Conservation (phyloP, 2,329 filamentous ascomycete species). For the Bipolaris cookei region DNA sequence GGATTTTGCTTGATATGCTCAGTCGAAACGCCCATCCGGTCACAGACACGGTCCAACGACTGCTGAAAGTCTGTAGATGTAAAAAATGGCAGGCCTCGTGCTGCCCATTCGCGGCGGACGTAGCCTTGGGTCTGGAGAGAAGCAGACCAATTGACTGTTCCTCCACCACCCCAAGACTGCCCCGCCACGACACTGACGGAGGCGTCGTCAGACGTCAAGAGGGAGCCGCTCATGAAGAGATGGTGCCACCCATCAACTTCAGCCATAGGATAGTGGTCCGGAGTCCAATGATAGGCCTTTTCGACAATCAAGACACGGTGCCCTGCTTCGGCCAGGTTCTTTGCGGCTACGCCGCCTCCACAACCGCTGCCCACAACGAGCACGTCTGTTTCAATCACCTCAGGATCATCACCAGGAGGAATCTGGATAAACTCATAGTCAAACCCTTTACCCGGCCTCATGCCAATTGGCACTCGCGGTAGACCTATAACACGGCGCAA, state of each 20-base stretch:
- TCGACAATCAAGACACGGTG: constrained; percentile 80
- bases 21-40: constrained; percentile 75
- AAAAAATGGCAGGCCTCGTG: constrained; percentile 73
- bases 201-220: constrained; percentile 58
- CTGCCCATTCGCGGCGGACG: constrained; percentile 82
- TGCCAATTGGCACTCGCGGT: constrained; percentile 62
- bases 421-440: constrained; percentile 69
- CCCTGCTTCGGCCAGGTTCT: constrained; percentile 78
- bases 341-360: constrained; percentile 81
- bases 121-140: constrained; percentile 72
- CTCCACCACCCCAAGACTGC: constrained; percentile 81
- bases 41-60: constrained; percentile 79
- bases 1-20: constrained; percentile 74
- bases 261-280: constrained; percentile 75
- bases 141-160: constrained; percentile 84
- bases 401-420: constrained; percentile 59
- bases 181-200: constrained; percentile 69
- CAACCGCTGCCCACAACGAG: constrained; percentile 88
- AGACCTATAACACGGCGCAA: constrained; percentile 65
- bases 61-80: constrained; percentile 74
- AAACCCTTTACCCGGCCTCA: constrained; percentile 59
- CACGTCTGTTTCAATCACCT: constrained; percentile 76
- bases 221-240: constrained; percentile 73
- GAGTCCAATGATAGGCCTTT: constrained; percentile 78
- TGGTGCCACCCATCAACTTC: constrained; percentile 65